Evolutionary conservation across 495 filamentous ascomycete species (phyloP).

Genomic region (Neurospora sp.): DNA sequence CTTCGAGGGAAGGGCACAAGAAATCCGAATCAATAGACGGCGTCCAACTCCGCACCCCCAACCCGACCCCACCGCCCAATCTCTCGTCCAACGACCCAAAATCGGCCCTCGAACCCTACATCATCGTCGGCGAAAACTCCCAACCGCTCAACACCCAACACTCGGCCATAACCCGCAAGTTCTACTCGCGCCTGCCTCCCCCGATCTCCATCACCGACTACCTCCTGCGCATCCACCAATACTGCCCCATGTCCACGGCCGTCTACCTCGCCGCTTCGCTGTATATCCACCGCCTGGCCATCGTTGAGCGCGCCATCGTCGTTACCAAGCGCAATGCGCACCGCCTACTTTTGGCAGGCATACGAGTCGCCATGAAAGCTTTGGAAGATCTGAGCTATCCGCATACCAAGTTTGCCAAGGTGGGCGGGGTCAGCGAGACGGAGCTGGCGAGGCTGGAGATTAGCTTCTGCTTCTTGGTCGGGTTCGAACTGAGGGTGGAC

Average conservation of each 20-base stretch:
- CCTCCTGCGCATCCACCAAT: conserved; percentile 73
- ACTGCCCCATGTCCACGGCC: conserved; percentile 90
- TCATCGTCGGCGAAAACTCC: conserved; percentile 49
- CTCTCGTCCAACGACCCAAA: conserved; percentile 6
- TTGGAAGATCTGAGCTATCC: conserved; percentile 81
- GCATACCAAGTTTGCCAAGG: conserved; percentile 72
- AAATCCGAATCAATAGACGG: conserved; percentile 27
- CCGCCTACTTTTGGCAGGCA: conserved; percentile 71
- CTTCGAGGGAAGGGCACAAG: background rate
- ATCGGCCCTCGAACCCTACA: conserved; percentile 32
- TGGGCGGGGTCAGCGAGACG: conserved; percentile 74
- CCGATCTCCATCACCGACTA: conserved; percentile 77
- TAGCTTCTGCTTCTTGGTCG: conserved; percentile 75
- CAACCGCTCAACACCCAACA: conserved; percentile 60
- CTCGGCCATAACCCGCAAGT: conserved; percentile 74
- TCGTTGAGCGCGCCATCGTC: conserved; percentile 60
- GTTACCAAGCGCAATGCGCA: conserved; percentile 80
- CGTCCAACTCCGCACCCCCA: conserved; percentile 28
- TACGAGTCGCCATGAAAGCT: conserved; percentile 86
- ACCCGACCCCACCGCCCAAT: conserved; percentile 13
- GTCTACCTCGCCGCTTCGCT: conserved; percentile 87
- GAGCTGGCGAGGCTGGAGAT: conserved; percentile 81
- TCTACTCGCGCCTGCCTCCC: conserved; percentile 80
- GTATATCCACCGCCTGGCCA: conserved; percentile 76
- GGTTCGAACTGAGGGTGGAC: conserved; percentile 70